Evolutionary conservation across 768 basidiomycete genomes (phyloP), one percentile per base, ranked within the genome.

Genomic region (Favolaschia claudopus): DNA sequence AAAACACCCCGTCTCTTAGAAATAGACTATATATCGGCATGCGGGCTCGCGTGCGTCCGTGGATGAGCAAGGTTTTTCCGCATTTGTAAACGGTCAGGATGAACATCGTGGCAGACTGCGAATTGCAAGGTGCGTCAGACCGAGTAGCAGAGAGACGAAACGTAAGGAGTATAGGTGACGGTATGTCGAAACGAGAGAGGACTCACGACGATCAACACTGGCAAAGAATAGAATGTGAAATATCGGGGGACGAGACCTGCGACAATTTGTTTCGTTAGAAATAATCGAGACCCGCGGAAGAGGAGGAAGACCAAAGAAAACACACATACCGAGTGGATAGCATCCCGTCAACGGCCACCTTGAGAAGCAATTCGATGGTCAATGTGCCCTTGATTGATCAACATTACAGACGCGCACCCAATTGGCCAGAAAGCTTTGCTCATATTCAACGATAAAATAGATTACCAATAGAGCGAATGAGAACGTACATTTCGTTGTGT

Each of bases 221-320:
- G 60, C n/a, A 57, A 34, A 5, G 60, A 62, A 27, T 62, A 62
- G 48, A 62, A 62, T n/a, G 61, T 34, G n/a, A 62, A 62, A 34
- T 47, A 62, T 6, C 61, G 55, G 5, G 61, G 61, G 45, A 62
- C 61, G 28, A 32, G 34, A 9, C 44, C 61, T 58, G 7, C 7
- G 20, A 25, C 10, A 5, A 33, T 24, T 44, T 0, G 25, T 25
- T n/a, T n/a, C 36, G 32, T n/a, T n/a, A n/a, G n/a, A n/a, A n/a
- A n/a, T n/a, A n/a, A n/a, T n/a, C n/a, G n/a, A n/a, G n/a, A n/a
- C n/a, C n/a, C n/a, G n/a, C n/a, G n/a, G n/a, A n/a, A n/a, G n/a
- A n/a, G n/a, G n/a, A n/a, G n/a, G n/a, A n/a, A n/a, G n/a, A n/a
- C n/a, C n/a, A n/a, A 24, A 4, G 22, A 17, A 10, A 5, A 5